These are phyloP conservation scores for Boletus sp. DNA, from an alignment of 768 basidiomycete genomes.

Conservation along the genomic window DNA sequence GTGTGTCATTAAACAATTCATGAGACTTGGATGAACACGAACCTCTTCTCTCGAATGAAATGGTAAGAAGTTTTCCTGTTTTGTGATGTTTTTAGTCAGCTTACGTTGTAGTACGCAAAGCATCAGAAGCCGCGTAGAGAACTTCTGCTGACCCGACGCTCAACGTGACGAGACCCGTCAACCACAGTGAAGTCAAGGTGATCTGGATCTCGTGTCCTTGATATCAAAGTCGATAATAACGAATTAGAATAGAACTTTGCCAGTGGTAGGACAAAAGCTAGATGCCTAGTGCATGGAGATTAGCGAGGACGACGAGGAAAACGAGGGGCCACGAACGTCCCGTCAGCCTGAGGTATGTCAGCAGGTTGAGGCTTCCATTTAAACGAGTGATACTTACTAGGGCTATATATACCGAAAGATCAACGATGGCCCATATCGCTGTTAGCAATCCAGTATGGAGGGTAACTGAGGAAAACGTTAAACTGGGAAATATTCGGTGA, in stretches of 20 bases:
- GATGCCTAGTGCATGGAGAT: conserved; percentile 17
- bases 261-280: conserved; percentile 32
- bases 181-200: conserved; percentile 24
- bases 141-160: conserved; percentile 13
- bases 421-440: conserved; percentile 35
- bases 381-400: conserved; percentile 10
- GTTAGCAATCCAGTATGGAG: conserved; percentile 41
- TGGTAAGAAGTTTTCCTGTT: conserved; percentile 11
- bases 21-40: not conserved
- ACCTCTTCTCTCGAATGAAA: conserved; percentile 15
- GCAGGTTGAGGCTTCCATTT: not conserved
- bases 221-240: conserved; percentile 33
- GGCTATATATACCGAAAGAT: conserved; percentile 30
- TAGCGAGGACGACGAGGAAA: not conserved
- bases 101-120: not conserved
- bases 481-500: not conserved
- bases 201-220: conserved; percentile 22
- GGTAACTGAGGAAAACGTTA: conserved; percentile 29
- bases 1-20: not conserved
- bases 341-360: conserved; percentile 22
- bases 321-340: conserved; percentile 8
- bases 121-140: not conserved
- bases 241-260: conserved; percentile 39
- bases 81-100: conserved; percentile 7
- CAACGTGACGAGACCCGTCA: conserved; percentile 19